A percentile compares a stretch with the other conserved stretches of the same genome.
Evolutionary conservation across 2,329 filamentous ascomycete species (phyloP).

Genomic region (Fusarium robinianum): DNA sequence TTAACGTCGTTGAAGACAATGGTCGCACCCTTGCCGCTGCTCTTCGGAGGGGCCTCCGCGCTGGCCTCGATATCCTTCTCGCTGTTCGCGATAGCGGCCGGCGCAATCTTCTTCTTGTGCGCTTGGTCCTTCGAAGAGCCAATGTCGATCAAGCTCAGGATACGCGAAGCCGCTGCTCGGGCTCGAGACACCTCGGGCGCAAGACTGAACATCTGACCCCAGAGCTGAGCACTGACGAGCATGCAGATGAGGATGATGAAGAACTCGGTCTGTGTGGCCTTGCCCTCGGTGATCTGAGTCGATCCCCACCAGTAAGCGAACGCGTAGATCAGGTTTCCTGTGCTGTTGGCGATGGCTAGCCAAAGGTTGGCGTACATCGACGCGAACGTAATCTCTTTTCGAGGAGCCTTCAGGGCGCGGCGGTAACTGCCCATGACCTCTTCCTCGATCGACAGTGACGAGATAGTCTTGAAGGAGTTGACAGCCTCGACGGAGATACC

Average conservation of each 20-base stretch:
- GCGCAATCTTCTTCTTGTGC: slow-evolving; percentile 16
- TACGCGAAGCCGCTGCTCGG: slow-evolving; percentile 61
- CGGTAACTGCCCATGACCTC: slow-evolving; percentile 59
- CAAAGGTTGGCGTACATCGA: slow-evolving; percentile 60
- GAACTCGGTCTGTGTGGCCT: slow-evolving; percentile 69
- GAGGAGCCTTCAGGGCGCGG: slow-evolving; percentile 53
- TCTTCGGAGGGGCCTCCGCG: slow-evolving; percentile 35
- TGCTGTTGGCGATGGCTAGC: slow-evolving; percentile 63
- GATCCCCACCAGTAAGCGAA: slow-evolving; percentile 83
- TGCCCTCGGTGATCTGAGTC: slow-evolving; percentile 67
- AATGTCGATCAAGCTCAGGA: slow-evolving; percentile 56
- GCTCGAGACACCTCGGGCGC: slow-evolving; percentile 76
- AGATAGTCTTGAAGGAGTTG: slow-evolving; percentile 66
- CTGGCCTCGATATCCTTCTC: slow-evolving; percentile 47
- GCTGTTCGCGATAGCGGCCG: slow-evolving; percentile 10
- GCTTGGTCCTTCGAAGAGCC: slow-evolving; percentile 40
- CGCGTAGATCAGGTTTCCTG: slow-evolving; percentile 71
- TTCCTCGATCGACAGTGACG: slow-evolving; percentile 57
- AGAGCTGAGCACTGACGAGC: slow-evolving; percentile 72
- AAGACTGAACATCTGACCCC: slow-evolving; percentile 75
- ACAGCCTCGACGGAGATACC: slow-evolving; percentile 70
- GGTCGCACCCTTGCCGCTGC: slow-evolving; percentile 44
- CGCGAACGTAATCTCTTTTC: slow-evolving; percentile 57
- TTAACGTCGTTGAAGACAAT: slow-evolving; percentile 62
- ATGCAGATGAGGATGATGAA: slow-evolving; percentile 74